Percentiles rank a stretch among this genome's conserved stretches.
Evolutionary conservation across 306 rosid species (phyloP).

Genomic region (Castanea sativa): DNA sequence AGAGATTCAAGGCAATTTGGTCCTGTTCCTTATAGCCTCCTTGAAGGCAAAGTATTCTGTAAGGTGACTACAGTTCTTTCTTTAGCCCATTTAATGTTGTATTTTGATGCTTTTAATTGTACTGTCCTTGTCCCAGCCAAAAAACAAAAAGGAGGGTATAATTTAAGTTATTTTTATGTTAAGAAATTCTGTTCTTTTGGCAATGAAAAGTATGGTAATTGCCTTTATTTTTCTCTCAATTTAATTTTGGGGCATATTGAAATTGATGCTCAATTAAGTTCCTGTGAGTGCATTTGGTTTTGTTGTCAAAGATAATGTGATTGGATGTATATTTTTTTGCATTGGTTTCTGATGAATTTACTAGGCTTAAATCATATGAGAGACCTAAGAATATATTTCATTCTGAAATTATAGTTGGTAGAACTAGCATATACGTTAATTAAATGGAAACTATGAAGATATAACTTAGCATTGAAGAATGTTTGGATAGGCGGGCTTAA

Average conservation of each 20-base stretch:
- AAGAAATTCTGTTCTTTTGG: background rate
- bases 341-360: too few relatives aligned
- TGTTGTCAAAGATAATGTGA: too few relatives aligned
- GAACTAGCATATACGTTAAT: too few relatives aligned
- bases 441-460: too few relatives aligned
- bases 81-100: background rate
- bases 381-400: too few relatives aligned
- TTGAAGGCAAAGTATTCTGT: constrained; percentile 59
- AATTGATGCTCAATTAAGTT: too few relatives aligned
- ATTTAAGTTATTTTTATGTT: background rate
- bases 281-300: too few relatives aligned
- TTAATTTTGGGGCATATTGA: background rate
- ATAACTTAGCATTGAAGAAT: too few relatives aligned
- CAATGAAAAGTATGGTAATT: background rate
- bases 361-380: too few relatives aligned
- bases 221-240: background rate
- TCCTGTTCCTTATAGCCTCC: constrained; percentile 68
- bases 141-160: background rate
- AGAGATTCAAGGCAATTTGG: constrained; percentile 74
- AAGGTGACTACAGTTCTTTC: constrained; percentile 41
- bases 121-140: background rate
- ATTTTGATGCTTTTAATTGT: background rate
- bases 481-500: too few relatives aligned
- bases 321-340: too few relatives aligned
- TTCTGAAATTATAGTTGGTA: too few relatives aligned